Percentiles rank a stretch among this genome's conserved stretches.
Conservation (phyloP, 306 rosid genomes). For the Rosa persica region DNA sequence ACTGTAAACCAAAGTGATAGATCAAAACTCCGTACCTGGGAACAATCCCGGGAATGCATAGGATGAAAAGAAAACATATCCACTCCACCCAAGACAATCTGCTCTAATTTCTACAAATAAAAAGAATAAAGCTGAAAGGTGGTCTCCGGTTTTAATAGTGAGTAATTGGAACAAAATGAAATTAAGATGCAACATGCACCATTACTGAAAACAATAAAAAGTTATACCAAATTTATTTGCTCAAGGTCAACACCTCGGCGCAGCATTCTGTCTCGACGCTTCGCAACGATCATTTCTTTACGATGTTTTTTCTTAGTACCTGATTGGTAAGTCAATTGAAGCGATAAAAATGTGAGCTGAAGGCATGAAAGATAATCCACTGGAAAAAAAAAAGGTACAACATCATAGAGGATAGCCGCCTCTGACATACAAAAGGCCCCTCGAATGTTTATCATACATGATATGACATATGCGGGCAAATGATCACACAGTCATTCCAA, state of each 20-base stretch:
- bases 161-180: neutral
- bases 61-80: conserved; percentile 85
- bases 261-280: conserved; percentile 76
- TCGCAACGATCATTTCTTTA: conserved; percentile 64
- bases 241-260: conserved; percentile 74
- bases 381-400: neutral
- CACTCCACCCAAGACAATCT: conserved; percentile 59
- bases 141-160: neutral
- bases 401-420: neutral
- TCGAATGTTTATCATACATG: neutral
- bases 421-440: conserved; percentile 8
- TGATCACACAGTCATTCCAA: neutral
- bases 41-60: conserved; percentile 84
- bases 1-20: neutral
- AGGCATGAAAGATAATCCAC: neutral
- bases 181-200: neutral
- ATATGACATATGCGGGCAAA: neutral
- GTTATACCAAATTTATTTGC: conserved; percentile 63
- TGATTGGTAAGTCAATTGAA: conserved; percentile 31
- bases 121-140: neutral
- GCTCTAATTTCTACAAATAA: conserved; percentile 68
- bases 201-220: conserved; percentile 6
- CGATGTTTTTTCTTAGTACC: conserved; percentile 83
- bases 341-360: conserved; percentile 18
- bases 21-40: conserved; percentile 54